A percentile compares a stretch with the other conserved stretches of the same genome.
Evolutionary conservation across 2,329 filamentous ascomycete genomes (phyloP).

Genomic region (Cephalotrichum gorgonifer): DNA sequence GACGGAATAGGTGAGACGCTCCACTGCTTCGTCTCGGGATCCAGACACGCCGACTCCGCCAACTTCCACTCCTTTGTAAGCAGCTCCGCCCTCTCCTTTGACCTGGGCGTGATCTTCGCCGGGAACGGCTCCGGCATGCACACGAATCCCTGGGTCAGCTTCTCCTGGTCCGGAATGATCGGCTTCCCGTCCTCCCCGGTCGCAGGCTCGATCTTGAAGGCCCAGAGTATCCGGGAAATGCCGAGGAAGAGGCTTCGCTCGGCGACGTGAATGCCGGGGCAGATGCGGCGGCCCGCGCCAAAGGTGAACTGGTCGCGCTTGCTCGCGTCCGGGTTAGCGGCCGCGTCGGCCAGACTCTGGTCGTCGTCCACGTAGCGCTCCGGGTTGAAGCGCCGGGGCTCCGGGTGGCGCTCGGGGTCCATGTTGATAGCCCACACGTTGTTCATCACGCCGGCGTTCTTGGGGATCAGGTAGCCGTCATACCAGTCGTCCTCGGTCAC

Average conservation of each 20-base stretch:
- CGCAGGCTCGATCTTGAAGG: conserved; percentile 25
- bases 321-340: conserved; percentile 17
- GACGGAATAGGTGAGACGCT: not conserved
- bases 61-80: conserved; percentile 6
- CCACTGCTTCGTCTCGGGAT: conserved; percentile 4
- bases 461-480: conserved; percentile 29
- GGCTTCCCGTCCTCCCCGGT: conserved; percentile 8
- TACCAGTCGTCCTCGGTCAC: conserved; percentile 23
- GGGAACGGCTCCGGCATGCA: conserved; percentile 6
- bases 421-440: conserved; percentile 35
- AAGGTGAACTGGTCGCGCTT: conserved; percentile 44
- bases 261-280: conserved; percentile 46
- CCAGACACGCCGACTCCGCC: not conserved
- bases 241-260: conserved; percentile 35
- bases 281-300: conserved; percentile 45
- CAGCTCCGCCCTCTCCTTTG: conserved; percentile 1
- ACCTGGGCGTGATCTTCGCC: conserved; percentile 7
- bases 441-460: conserved; percentile 26
- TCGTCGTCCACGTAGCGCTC: conserved; percentile 19
- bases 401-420: conserved; percentile 28
- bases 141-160: conserved; percentile 10
- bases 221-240: conserved; percentile 37
- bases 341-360: conserved; percentile 18
- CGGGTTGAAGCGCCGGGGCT: conserved; percentile 32
- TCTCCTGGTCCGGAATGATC: conserved; percentile 7